Evolutionary conservation across 2,329 filamentous ascomycete genomes (phyloP).

Genomic region (Didymella keratinophila): DNA sequence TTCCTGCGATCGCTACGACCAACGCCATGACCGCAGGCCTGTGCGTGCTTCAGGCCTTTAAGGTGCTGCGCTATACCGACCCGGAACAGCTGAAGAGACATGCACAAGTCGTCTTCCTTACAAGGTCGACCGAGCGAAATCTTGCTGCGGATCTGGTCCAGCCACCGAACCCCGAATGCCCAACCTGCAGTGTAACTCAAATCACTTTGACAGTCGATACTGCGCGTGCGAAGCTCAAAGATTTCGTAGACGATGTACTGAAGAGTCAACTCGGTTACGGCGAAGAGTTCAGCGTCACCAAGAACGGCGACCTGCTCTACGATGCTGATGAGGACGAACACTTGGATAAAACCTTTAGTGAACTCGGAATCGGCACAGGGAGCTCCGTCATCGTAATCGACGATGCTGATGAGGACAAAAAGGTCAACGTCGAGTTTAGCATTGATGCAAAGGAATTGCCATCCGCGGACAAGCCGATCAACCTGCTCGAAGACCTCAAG

Average conservation of each 20-base stretch:
- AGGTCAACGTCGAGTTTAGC: slow-evolving; percentile 81
- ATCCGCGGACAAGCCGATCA: slow-evolving; percentile 63
- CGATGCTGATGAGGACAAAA: slow-evolving; percentile 77
- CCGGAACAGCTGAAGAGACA: slow-evolving; percentile 62
- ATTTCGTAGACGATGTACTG: slow-evolving; percentile 80
- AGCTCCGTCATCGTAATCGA: slow-evolving; percentile 85
- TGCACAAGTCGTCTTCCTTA: slow-evolving; percentile 87
- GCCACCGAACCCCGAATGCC: slow-evolving; percentile 80
- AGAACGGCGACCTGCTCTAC: slow-evolving; percentile 77
- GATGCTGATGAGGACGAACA: slow-evolving; percentile 91
- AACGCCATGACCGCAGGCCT: slow-evolving; percentile 95
- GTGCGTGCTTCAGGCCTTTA: slow-evolving; percentile 91
- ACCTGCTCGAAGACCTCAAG: slow-evolving; percentile 55
- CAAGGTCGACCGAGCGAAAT: slow-evolving; percentile 67
- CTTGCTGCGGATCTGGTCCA: slow-evolving; percentile 64
- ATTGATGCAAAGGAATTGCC: slow-evolving; percentile 63
- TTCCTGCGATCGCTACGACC: slow-evolving; percentile 96
- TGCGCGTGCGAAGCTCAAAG: slow-evolving; percentile 74
- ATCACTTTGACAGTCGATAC: slow-evolving; percentile 73
- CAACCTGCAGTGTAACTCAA: slow-evolving; percentile 80
- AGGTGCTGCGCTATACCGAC: slow-evolving; percentile 69
- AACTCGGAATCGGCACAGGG: slow-evolving; percentile 77
- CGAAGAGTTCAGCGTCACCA: slow-evolving; percentile 81
- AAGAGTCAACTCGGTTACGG: slow-evolving; percentile 76
- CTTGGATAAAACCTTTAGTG: slow-evolving; percentile 76